These are phyloP conservation scores for Lachnellula subtilissima DNA, from an alignment of 2,329 filamentous ascomycete species.

Conservation along the genomic window DNA sequence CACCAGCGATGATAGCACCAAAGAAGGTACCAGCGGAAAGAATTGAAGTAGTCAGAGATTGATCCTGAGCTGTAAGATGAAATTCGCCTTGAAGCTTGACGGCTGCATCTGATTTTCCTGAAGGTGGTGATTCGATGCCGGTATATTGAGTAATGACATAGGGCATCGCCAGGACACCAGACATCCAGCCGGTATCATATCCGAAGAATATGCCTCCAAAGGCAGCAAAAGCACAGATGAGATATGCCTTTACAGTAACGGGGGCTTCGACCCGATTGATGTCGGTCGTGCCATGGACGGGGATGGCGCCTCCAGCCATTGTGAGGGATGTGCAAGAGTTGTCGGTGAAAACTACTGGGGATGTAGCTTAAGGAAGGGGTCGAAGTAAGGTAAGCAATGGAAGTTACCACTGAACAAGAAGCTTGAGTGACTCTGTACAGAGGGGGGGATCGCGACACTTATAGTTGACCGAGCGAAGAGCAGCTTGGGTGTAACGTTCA, in stretches of 20 bases:
- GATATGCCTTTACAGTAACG: constrained; percentile 55
- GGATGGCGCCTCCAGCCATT: constrained; percentile 1
- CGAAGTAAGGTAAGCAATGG: too few species aligned
- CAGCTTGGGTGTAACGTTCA: too few species aligned
- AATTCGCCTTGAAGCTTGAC: constrained; percentile 18
- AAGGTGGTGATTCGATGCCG: constrained; percentile 16
- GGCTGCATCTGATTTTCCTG: constrained; percentile 10
- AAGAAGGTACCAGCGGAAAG: constrained; percentile 78
- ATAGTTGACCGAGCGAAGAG: too few species aligned
- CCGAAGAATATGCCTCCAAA: constrained; percentile 58
- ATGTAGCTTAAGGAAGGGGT: too few species aligned
- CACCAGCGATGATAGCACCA: constrained; percentile 72
- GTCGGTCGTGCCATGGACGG: constrained; percentile 43
- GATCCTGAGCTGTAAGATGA: constrained; percentile 38
- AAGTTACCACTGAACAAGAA: too few species aligned
- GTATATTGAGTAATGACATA: constrained; percentile 31
- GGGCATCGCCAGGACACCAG: constrained; percentile 48
- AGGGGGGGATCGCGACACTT: too few species aligned
- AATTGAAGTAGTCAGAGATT: constrained; percentile 37
- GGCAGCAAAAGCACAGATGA: constrained; percentile 65
- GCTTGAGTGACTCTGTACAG: too few species aligned
- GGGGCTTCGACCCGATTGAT: constrained; percentile 64
- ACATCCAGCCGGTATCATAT: constrained; percentile 74
- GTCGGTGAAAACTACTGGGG: too few species aligned
- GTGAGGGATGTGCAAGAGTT: not conserved